These are phyloP conservation scores for Linnemannia zychae DNA, from an alignment of 192 early-diverging fungal species.

Conservation along the genomic window DNA sequence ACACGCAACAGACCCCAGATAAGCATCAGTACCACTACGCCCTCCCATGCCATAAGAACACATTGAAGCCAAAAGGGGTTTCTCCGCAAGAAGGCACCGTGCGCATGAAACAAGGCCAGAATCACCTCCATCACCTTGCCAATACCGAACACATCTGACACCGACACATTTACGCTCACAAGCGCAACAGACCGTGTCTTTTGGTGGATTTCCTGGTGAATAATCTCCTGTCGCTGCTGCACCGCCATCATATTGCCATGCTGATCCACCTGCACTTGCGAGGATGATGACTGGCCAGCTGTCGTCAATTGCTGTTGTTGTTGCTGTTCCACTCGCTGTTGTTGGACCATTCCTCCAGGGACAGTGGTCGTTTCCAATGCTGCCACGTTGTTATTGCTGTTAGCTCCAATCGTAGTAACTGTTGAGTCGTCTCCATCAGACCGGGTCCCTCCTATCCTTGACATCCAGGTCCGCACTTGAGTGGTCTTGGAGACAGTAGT, in stretches of 20 bases:
- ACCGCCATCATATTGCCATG: background rate
- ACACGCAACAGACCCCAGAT: slow-evolving; percentile 45
- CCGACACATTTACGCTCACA: slow-evolving; percentile 33
- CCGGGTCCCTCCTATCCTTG: slow-evolving; percentile 17
- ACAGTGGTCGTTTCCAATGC: background rate
- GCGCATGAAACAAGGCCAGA: slow-evolving; percentile 39
- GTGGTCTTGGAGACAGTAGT: slow-evolving; percentile 23
- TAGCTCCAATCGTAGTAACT: background rate
- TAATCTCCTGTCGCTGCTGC: slow-evolving; percentile 23
- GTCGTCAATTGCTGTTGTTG: background rate
- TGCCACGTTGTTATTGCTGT: background rate
- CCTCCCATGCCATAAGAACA: slow-evolving; percentile 38
- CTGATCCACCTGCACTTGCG: background rate
- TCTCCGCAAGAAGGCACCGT: slow-evolving; percentile 35
- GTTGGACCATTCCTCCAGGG: background rate
- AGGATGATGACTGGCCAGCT: background rate
- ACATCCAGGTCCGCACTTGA: slow-evolving; percentile 30
- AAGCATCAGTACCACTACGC: slow-evolving; percentile 25
- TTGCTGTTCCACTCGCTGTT: background rate
- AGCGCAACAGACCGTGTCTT: slow-evolving; percentile 39
- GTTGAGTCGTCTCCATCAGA: background rate
- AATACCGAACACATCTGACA: slow-evolving; percentile 38
- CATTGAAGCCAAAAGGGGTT: slow-evolving; percentile 50
- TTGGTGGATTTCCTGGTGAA: slow-evolving; percentile 38
- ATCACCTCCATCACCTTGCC: slow-evolving; percentile 41